These are phyloP conservation scores for Iodosphaeria phyllophila DNA, from an alignment of 2,329 filamentous ascomycete species.

Conservation along the genomic window DNA sequence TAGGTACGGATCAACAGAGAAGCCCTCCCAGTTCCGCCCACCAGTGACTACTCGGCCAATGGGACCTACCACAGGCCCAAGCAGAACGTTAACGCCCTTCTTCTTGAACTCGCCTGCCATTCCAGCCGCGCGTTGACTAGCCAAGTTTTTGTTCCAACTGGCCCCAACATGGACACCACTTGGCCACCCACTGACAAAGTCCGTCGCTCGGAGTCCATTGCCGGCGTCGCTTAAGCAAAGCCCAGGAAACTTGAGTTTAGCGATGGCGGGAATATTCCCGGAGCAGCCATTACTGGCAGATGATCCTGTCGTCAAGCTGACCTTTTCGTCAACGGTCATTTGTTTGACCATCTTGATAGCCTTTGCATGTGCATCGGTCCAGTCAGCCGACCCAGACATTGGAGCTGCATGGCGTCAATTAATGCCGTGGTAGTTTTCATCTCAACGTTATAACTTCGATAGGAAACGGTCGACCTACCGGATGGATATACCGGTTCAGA, in stretches of 20 bases:
- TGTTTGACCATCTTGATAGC: constrained; percentile 50
- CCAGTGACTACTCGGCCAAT: constrained; percentile 31
- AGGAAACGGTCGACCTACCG: constrained; percentile 16
- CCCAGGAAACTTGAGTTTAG: constrained; percentile 21
- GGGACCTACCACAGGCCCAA: constrained; percentile 44
- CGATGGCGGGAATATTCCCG: constrained; percentile 22
- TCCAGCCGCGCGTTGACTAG: constrained; percentile 12
- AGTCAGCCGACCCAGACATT: constrained; percentile 42
- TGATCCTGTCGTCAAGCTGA: constrained; percentile 6
- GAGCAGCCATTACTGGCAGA: constrained; percentile 17
- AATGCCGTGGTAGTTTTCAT: background rate
- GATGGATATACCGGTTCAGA: constrained; percentile 32
- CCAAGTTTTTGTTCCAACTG: constrained; percentile 42
- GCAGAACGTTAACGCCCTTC: constrained; percentile 16
- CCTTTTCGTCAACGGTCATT: constrained; percentile 62
- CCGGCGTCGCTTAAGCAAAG: constrained; percentile 20
- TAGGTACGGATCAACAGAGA: constrained; percentile 42
- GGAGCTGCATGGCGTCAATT: constrained; percentile 16
- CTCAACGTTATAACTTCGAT: background rate
- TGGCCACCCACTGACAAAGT: constrained; percentile 25
- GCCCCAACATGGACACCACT: constrained; percentile 43
- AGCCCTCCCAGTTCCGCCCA: constrained; percentile 23
- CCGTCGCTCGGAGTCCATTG: constrained; percentile 17
- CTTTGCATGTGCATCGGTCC: constrained; percentile 47
- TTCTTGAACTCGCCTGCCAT: constrained; percentile 16